These are phyloP conservation scores for Paratinospora sagittata DNA, from an alignment of 164 flowering plant genomes.

Conservation along the genomic window DNA sequence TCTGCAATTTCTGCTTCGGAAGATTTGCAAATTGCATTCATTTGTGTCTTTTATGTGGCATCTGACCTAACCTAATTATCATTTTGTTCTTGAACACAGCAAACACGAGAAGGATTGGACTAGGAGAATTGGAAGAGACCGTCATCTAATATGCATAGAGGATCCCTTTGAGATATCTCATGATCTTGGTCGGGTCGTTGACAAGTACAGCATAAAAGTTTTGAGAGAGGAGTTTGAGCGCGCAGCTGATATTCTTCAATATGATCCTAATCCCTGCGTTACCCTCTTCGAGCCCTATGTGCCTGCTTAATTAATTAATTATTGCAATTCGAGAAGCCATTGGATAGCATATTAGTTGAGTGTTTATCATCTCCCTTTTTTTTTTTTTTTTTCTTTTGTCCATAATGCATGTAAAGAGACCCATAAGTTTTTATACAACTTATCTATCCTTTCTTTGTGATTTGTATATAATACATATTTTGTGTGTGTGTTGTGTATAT, in stretches of 20 bases:
- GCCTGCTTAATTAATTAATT: conserved; percentile 16
- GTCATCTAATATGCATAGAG: conserved; percentile 95
- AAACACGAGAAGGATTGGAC: conserved; percentile 91
- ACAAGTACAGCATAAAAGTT: conserved; percentile 67
- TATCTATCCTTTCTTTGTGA: background rate
- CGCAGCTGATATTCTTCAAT: conserved; percentile 76
- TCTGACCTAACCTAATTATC: conserved; percentile 4
- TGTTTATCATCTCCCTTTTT: background rate
- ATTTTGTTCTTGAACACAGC: conserved; percentile 33
- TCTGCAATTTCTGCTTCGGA: background rate
- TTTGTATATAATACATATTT: background rate
- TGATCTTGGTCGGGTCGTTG: conserved; percentile 94
- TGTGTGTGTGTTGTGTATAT: background rate
- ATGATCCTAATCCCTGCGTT: conserved; percentile 68
- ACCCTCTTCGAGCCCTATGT: conserved; percentile 72
- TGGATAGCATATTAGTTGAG: background rate
- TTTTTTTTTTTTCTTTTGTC: background rate
- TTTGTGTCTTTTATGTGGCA: background rate
- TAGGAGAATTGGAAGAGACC: conserved; percentile 79
- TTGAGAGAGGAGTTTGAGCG: conserved; percentile 87
- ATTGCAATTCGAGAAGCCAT: background rate
- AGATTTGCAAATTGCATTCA: background rate
- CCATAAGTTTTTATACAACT: background rate
- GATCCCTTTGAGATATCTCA: conserved; percentile 85
- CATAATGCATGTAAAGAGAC: background rate